A percentile compares a stretch with the other conserved stretches of the same genome.
phyloP scores from a whole-genome alignment of 78 protist genomes.

The Dictyostelium discoideum region DNA sequence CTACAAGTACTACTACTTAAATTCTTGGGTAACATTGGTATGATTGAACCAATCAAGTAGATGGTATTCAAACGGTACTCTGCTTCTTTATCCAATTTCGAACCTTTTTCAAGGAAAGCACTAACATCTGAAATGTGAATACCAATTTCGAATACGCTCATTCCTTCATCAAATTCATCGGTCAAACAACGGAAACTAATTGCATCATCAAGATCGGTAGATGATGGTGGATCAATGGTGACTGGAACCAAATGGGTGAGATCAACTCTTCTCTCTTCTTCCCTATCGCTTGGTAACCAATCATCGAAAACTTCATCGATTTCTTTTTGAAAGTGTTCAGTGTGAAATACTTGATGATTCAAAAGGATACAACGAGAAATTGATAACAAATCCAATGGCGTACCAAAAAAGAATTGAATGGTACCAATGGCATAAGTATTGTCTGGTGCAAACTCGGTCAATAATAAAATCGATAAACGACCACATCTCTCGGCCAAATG shows the following conservation, averaged over 20 bases:
- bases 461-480: conserved; percentile 33
- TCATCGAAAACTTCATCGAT: conserved; percentile 42
- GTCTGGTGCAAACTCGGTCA: conserved; percentile 58
- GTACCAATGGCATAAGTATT: conserved; percentile 71
- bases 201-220: conserved; percentile 76
- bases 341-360: conserved; percentile 72
- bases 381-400: conserved; percentile 44
- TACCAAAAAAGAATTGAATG: conserved; percentile 57
- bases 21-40: conserved; percentile 75
- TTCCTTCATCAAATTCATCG: conserved; percentile 47
- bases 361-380: conserved; percentile 51
- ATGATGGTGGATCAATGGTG: conserved; percentile 76
- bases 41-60: conserved; percentile 42
- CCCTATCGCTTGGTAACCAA: conserved; percentile 47
- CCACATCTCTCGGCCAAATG: conserved; percentile 60
- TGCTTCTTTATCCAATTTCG: conserved; percentile 56
- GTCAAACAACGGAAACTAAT: conserved; percentile 31
- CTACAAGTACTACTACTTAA: conserved; percentile 42
- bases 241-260: conserved; percentile 56
- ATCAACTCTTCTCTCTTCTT: conserved; percentile 58
- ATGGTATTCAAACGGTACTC: conserved; percentile 73
- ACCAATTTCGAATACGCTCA: conserved; percentile 61
- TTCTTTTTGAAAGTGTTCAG: conserved; percentile 53
- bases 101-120: conserved; percentile 49
- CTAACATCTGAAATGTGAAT: conserved; percentile 64